These are phyloP conservation scores for Plasmodium malariae DNA, from an alignment of 169 alveolate genomes.

Conservation along the genomic window DNA sequence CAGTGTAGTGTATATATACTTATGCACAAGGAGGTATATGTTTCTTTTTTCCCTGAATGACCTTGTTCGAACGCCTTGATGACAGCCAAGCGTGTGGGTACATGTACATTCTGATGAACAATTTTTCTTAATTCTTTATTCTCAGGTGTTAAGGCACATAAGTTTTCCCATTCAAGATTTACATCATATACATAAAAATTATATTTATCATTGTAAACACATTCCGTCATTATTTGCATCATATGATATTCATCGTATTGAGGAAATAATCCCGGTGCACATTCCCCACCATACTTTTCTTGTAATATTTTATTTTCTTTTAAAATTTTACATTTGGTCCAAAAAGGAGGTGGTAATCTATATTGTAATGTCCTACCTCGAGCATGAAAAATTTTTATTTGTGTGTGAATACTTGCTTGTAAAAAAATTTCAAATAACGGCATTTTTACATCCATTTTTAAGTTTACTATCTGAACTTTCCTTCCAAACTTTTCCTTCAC, in stretches of 20 bases:
- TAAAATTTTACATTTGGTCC: conserved; percentile 78
- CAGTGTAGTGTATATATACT: not conserved
- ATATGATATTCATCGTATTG: conserved; percentile 78
- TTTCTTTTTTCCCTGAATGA: conserved; percentile 1
- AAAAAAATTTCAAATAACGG: conserved; percentile 72
- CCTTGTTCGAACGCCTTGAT: conserved; percentile 81
- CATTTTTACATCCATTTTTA: conserved; percentile 75
- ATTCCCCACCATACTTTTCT: conserved; percentile 82
- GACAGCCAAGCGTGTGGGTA: conserved; percentile 83
- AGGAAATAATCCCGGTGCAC: conserved; percentile 82
- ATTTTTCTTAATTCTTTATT: conserved; percentile 76
- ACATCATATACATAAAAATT: conserved; percentile 77
- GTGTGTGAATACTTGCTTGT: conserved; percentile 74
- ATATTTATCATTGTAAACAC: conserved; percentile 67
- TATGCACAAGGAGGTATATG: not conserved
- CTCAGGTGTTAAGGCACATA: conserved; percentile 82
- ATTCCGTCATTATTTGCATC: conserved; percentile 80
- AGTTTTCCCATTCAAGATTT: conserved; percentile 81
- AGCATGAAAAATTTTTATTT: conserved; percentile 74
- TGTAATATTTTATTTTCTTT: conserved; percentile 75
- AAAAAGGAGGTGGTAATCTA: conserved; percentile 77
- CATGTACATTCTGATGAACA: conserved; percentile 81
- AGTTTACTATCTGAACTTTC: conserved; percentile 54
- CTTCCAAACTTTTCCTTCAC: conserved; percentile 67
- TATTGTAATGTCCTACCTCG: conserved; percentile 76